Base-by-base conservation (phyloP, 768 basidiomycete genomes). In the Podaxis mareebaensis region DNA sequence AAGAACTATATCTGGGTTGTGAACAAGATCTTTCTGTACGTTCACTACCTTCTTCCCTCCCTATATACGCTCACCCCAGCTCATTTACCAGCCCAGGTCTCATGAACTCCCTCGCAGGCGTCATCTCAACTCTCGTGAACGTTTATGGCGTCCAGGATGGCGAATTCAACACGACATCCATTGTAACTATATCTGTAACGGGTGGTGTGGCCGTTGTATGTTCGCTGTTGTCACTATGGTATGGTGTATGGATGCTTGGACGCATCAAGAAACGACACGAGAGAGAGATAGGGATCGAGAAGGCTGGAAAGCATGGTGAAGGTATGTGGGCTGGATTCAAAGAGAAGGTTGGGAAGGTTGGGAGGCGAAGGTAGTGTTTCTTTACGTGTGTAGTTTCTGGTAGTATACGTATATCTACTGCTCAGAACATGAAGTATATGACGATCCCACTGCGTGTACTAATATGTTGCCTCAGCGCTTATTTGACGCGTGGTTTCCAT, bases 1-100 rank as follows among this genome's bases (percentile, higher is more conserved):
- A 73, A 72, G 56, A 88, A 87, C 64, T 87, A 87, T 66, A 67
- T 88, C 57, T 87, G 86, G 85, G 69, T 82, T 26, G 72, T 81
- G 13, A 84, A 85, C 72, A 84, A 79, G 52, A 77, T 87, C 54
- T 87, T 85, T 69, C 60, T 85, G 86, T 87, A 64, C 60, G 83
- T 36, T 20, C 42, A 3, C 49, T 1, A n/a, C 15, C 13, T 6
- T 28, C 22, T 44, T 26, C 20, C 64, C 64, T 56, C 68, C 48
- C 1, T 10, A 22, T 30, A n/a, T n/a, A 53, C 17, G 8, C 36
- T 28, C 30, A 36, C 28, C 24, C 7, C 0, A n/a, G 15, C 15
- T 46, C 20, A 2, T 52, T 39, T 51, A 12, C 15, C 66, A 86
- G 85, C 40, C 86, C 86, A 20, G 86, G 86, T 12, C 70, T 79